Percentiles rank a stretch among this genome's conserved stretches.
Conservation (phyloP, 2,329 filamentous ascomycete species). For the Zelopaecilomyces penicillatus region DNA sequence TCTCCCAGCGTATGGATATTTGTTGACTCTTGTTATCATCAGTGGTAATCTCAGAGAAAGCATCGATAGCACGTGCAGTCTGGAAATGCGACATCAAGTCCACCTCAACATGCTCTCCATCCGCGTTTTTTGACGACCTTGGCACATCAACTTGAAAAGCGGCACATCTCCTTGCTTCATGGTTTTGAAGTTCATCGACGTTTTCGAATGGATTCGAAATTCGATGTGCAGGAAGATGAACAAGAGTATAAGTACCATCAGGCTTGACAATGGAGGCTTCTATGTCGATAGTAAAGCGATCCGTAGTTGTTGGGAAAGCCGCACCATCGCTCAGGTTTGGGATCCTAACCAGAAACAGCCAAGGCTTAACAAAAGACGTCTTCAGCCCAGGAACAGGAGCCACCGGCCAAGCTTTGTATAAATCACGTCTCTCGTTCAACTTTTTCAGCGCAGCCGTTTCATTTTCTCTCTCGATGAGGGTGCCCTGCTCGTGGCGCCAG, state of each 20-base stretch:
- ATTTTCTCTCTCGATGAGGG: slow-evolving; percentile 26
- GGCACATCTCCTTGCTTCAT: slow-evolving; percentile 14
- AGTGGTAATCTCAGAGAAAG: slow-evolving; percentile 12
- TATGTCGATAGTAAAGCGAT: slow-evolving; percentile 22
- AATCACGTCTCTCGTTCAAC: slow-evolving; percentile 16
- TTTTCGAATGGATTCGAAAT: slow-evolving; percentile 25
- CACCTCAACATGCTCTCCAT: slow-evolving; percentile 18
- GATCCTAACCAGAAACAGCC: slow-evolving; percentile 22
- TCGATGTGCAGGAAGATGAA: slow-evolving; percentile 16
- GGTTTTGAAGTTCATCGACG: slow-evolving; percentile 1
- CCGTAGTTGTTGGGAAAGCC: slow-evolving; percentile 19
- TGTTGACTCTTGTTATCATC: slow-evolving; percentile 11
- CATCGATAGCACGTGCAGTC: slow-evolving; percentile 38
- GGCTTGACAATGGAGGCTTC: slow-evolving; percentile 12
- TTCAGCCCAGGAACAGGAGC: slow-evolving; percentile 20
- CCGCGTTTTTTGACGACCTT: slow-evolving; percentile 18
- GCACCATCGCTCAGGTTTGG: slow-evolving; percentile 13
- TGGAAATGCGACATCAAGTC: slow-evolving; percentile 58
- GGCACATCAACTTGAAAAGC: slow-evolving; percentile 27
- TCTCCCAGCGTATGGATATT: slow-evolving; percentile 21
- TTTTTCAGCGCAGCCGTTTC: slow-evolving; percentile 17
- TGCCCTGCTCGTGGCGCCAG: slow-evolving; percentile 22
- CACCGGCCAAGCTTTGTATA: slow-evolving; percentile 21
- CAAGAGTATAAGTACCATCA: slow-evolving; percentile 16
- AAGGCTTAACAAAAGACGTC: slow-evolving; percentile 22